Evolutionary conservation across 495 filamentous ascomycete species (phyloP).

Genomic region (Coniosporium apollinis): DNA sequence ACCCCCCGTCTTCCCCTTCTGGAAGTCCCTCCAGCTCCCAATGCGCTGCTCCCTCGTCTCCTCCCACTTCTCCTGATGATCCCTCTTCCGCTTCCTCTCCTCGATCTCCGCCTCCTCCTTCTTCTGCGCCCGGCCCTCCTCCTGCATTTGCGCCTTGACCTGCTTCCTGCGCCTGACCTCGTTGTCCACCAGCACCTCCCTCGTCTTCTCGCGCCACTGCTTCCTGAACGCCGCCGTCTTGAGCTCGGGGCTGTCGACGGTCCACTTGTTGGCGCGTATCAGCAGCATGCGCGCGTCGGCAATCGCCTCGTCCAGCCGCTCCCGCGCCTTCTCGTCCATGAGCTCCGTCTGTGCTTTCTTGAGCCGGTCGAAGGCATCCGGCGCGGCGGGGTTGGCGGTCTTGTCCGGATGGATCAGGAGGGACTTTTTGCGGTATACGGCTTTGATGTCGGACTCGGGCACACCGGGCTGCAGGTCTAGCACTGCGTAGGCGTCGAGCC

Average conservation of each 20-base stretch:
- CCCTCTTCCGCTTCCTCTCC: constrained; percentile 76
- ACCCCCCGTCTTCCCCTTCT: constrained; percentile 43
- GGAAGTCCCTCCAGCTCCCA: constrained; percentile 85
- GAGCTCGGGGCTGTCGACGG: constrained; percentile 69
- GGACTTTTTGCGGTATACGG: constrained; percentile 84
- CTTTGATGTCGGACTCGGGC: constrained; percentile 90
- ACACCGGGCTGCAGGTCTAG: constrained; percentile 93
- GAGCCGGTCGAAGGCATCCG: constrained; percentile 90
- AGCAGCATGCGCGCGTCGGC: constrained; percentile 86
- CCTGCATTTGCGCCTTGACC: constrained; percentile 85
- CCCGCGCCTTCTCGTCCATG: constrained; percentile 84
- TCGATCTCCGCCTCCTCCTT: constrained; percentile 77
- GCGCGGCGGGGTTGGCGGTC: constrained; percentile 76
- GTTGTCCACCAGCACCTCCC: constrained; percentile 79
- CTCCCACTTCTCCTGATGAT: constrained; percentile 90
- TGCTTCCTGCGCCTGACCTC: constrained; percentile 72
- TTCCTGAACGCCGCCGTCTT: constrained; percentile 51
- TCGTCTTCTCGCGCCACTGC: constrained; percentile 85
- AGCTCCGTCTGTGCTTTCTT: constrained; percentile 86
- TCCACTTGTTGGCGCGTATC: constrained; percentile 88
- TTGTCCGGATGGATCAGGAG: constrained; percentile 98
- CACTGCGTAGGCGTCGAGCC: constrained; percentile 84
- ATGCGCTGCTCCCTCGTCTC: constrained; percentile 79
- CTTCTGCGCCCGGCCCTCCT: constrained; percentile 83
- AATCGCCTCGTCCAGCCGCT: constrained; percentile 80